phyloP scores from a whole-genome alignment of 2,329 filamentous ascomycete species.

The Emergomyces orientalis region DNA sequence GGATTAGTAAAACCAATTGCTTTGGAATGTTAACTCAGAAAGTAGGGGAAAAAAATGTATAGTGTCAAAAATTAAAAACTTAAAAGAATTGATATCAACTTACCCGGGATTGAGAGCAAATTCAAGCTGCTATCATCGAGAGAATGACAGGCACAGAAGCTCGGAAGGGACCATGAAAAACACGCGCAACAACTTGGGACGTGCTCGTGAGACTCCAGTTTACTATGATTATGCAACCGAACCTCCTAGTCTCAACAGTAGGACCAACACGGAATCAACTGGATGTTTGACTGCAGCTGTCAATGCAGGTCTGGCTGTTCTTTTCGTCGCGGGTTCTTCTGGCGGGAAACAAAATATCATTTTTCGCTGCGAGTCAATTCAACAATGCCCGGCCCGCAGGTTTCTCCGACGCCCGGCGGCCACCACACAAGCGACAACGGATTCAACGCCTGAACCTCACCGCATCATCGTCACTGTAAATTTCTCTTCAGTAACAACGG shows the following conservation, averaged over 20 bases:
- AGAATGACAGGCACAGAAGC: not conserved
- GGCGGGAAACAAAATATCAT: not conserved
- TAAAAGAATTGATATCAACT: not conserved
- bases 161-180: not conserved
- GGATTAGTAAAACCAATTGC: not conserved
- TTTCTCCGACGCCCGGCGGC: constrained; percentile 2
- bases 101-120: not conserved
- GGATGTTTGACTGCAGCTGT: not conserved
- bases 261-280: not conserved
- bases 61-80: not conserved
- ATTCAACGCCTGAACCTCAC: not conserved
- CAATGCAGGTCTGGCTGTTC: not conserved
- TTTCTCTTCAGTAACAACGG: not conserved
- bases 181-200: not conserved
- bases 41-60: not conserved
- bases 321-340: not conserved
- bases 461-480: not conserved
- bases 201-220: not conserved
- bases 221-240: not conserved
- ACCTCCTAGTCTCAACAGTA: not conserved
- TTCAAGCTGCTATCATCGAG: not conserved
- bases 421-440: constrained; percentile 1
- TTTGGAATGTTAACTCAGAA: not conserved
- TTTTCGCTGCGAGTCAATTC: not conserved
- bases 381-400: not conserved